Base-by-base conservation (phyloP, 176 grass and related monocot genomes). In the Secale cereale region DNA sequence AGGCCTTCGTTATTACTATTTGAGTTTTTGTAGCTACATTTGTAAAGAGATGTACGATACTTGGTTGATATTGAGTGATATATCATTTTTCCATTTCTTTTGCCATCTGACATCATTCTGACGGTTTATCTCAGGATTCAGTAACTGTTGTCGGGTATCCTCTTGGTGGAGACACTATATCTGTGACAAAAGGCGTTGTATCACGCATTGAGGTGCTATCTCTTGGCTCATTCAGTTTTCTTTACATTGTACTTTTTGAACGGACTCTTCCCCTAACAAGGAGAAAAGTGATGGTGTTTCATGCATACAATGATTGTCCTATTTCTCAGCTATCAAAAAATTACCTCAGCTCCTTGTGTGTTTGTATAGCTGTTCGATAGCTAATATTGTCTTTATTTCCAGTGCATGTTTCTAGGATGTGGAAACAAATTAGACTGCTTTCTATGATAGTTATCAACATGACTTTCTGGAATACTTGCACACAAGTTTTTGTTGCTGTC, bases 91-190 rank as follows among this genome's bases (percentile, higher is more conserved):
- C 15, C 37, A 33, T 26, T 59, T 72, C 20, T n/a, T 23, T 83
- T 76, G 8, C 40, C 25, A 68, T 70, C 32, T 85, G 23, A 70
- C 28, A 84, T 84, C n/a, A 0, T 76, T 85, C 30, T 68, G 80
- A 71, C 86, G 72, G 20, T 90, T 68, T 84, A 31, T 69, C 48
- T 52, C 83, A 99, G 93, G 97, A 99, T 86, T 79, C 97, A 41
- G 92, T 97, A 65, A 99, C 84, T 61, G 97, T 99, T 86, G 97
- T 99, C 63, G 97, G 97, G 82, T 99, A 99, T 94, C 97, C 97
- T 80, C 84, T 96, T 69, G 97, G 94, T 60, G 94, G 97, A 88
- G 93, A 97, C 74, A 99, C 91, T 17, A 97, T 99, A 84, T 99
- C 94, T 74, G 97, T 99, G 75, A 99, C 97, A 88, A 99, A 99